These are phyloP conservation scores for Hippophae rhamnoides DNA, from an alignment of 306 rosid genomes.

Conservation along the genomic window DNA sequence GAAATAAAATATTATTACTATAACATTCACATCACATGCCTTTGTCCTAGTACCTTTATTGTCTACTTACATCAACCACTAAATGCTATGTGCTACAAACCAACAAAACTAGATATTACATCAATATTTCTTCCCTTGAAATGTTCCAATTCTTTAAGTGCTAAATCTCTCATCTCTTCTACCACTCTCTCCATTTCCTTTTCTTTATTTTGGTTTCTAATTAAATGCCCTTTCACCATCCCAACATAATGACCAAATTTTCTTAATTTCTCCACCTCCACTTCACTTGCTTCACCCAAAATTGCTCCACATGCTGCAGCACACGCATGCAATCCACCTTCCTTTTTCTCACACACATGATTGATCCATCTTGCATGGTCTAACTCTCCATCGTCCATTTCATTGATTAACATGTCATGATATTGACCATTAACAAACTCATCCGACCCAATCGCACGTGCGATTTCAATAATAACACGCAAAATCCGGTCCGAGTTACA, in stretches of 20 bases:
- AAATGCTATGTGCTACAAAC: background rate
- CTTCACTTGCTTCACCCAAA: conserved; percentile 58
- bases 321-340: conserved; percentile 60
- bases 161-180: conserved; percentile 24
- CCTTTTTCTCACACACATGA: conserved; percentile 26
- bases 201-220: conserved; percentile 4
- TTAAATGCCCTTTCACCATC: conserved; percentile 23
- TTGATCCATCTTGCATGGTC: conserved; percentile 1
- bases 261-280: conserved; percentile 35
- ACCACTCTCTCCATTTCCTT: conserved; percentile 16
- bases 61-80: too few species aligned
- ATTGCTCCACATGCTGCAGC: conserved; percentile 66
- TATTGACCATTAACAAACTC: conserved; percentile 37
- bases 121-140: conserved; percentile 26
- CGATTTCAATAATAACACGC: conserved; percentile 43
- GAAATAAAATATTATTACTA: too few species aligned
- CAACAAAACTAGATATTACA: conserved; percentile 32
- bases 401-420: background rate
- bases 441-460: conserved; percentile 46
- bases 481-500: conserved; percentile 28
- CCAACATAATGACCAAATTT: conserved; percentile 45
- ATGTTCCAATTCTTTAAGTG: conserved; percentile 29
- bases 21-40: too few species aligned
- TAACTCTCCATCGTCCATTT: conserved; percentile 7
- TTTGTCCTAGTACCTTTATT: too few species aligned